Percentiles rank a stretch among this genome's conserved stretches.
These are phyloP conservation scores for Ceratobasidium sp. DNA, from an alignment of 1,284 basidiomycete species.

Conservation along the genomic window DNA sequence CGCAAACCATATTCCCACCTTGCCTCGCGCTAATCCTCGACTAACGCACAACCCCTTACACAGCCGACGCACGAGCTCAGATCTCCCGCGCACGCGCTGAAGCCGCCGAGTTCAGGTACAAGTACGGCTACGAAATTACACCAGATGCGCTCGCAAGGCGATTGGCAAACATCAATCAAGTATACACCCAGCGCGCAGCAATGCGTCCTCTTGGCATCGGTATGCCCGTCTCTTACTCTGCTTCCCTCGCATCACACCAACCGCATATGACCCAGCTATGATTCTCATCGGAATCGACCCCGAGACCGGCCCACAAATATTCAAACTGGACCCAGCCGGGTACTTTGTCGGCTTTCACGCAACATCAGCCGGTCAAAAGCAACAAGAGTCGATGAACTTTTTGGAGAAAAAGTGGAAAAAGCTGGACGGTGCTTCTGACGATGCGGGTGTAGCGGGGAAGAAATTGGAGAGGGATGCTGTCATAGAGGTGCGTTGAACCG, in stretches of 20 bases:
- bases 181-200: slow-evolving; percentile 96
- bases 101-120: slow-evolving; percentile 95
- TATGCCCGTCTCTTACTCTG: slow-evolving; percentile 53
- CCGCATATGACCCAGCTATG: slow-evolving; percentile 86
- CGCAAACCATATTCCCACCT: neutral
- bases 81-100: slow-evolving; percentile 88
- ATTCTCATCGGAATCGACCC: slow-evolving; percentile 93
- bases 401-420: slow-evolving; percentile 99
- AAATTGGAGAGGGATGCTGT: slow-evolving; percentile 71
- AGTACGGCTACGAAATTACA: slow-evolving; percentile 97
- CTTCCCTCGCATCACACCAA: neutral
- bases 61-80: slow-evolving; percentile 94
- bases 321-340: slow-evolving; percentile 98
- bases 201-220: slow-evolving; percentile 98
- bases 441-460: slow-evolving; percentile 72
- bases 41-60: too few species aligned
- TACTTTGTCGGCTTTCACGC: slow-evolving; percentile 99
- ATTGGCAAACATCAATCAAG: slow-evolving; percentile 98
- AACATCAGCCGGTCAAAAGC: slow-evolving; percentile 95
- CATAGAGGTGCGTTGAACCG: slow-evolving; percentile 70
- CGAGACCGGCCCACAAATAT: slow-evolving; percentile 91
- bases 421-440: slow-evolving; percentile 78
- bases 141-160: slow-evolving; percentile 93
- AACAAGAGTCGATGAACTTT: slow-evolving; percentile 98
- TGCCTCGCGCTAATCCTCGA: neutral